These are phyloP conservation scores for Fusarium devonianum DNA, from an alignment of 2,329 filamentous ascomycete species.

Conservation along the genomic window DNA sequence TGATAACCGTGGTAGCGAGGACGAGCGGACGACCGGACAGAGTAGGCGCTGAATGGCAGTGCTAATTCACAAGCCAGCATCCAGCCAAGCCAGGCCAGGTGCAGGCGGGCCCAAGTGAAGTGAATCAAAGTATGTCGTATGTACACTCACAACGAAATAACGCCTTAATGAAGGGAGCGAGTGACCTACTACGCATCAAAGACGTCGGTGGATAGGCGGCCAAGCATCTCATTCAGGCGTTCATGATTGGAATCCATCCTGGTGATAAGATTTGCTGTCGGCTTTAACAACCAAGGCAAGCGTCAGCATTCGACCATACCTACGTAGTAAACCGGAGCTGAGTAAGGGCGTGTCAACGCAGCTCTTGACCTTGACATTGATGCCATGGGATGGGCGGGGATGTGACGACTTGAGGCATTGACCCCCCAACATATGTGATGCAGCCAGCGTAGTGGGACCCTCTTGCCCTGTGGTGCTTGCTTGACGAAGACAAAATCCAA, in stretches of 20 bases:
- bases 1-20: constrained; percentile 27
- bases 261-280: too few relatives aligned
- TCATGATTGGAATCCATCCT: too few relatives aligned
- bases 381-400: constrained; percentile 1
- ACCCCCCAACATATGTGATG: constrained; percentile 32
- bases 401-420: constrained; percentile 19
- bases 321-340: too few relatives aligned
- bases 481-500: constrained; percentile 16
- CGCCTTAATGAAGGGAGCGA: too few relatives aligned
- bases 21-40: constrained; percentile 13
- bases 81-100: constrained; percentile 17
- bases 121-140: constrained; percentile 20
- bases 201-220: too few relatives aligned
- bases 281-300: too few relatives aligned
- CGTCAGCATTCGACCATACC: too few relatives aligned
- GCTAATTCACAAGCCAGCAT: background rate
- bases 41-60: background rate
- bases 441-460: constrained; percentile 14
- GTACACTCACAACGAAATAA: too few relatives aligned
- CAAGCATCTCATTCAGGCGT: too few relatives aligned
- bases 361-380: too few relatives aligned
- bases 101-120: constrained; percentile 22
- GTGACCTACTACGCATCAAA: too few relatives aligned
- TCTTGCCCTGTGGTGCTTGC: background rate
- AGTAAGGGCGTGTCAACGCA: background rate